These are phyloP conservation scores for Lactifluus echinatus DNA, from an alignment of 768 basidiomycete species.

Conservation along the genomic window DNA sequence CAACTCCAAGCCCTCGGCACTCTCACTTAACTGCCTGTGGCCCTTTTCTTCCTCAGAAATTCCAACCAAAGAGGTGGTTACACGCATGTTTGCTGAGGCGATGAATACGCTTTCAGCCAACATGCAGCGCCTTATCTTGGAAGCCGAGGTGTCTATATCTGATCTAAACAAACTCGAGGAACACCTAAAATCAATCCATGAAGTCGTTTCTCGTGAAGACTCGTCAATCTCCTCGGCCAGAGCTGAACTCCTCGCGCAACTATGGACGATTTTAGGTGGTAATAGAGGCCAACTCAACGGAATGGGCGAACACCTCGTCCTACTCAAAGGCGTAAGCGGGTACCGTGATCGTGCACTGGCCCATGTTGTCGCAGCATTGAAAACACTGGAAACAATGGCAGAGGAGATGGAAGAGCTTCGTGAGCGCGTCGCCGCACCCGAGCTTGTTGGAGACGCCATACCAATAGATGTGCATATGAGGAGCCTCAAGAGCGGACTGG, in stretches of 20 bases:
- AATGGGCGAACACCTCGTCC: constrained; percentile 40
- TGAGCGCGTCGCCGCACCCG: constrained; percentile 62
- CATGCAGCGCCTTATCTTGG: constrained; percentile 52
- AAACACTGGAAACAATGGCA: constrained; percentile 52
- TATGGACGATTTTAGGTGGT: constrained; percentile 66
- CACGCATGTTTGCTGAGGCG: constrained; percentile 48
- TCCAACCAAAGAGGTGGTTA: constrained; percentile 37
- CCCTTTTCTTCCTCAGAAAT: constrained; percentile 27
- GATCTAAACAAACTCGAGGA: constrained; percentile 58
- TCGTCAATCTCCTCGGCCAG: constrained; percentile 35
- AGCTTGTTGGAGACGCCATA: constrained; percentile 47
- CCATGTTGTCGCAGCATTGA: constrained; percentile 59
- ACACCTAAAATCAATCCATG: constrained; percentile 46
- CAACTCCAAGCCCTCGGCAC: constrained; percentile 24
- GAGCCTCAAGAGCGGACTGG: constrained; percentile 57
- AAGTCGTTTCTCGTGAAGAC: constrained; percentile 53
- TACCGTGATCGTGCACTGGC: constrained; percentile 55
- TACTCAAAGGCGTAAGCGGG: constrained; percentile 46
- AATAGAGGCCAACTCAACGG: constrained; percentile 43
- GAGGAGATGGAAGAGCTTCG: constrained; percentile 72
- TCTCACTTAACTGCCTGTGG: constrained; percentile 23
- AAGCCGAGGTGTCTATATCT: constrained; percentile 48
- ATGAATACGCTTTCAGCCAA: constrained; percentile 49
- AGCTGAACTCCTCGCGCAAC: constrained; percentile 47
- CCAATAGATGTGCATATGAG: constrained; percentile 70